Conservation (phyloP, 257 asterid species). For the Coffea eugenioides region DNA sequence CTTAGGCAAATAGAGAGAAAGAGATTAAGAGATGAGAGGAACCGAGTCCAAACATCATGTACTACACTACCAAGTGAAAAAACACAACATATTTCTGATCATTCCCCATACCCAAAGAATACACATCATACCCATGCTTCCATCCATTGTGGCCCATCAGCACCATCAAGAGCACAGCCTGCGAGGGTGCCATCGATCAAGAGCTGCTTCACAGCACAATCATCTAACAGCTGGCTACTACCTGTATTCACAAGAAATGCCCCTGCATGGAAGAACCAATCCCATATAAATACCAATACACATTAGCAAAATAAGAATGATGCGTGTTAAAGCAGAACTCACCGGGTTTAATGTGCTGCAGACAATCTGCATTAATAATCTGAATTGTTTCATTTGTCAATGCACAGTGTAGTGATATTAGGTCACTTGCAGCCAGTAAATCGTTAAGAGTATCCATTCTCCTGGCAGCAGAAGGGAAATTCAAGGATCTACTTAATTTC, state of each 20-base stretch:
- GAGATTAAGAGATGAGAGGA: background rate
- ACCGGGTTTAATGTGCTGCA: slow-evolving; percentile 97
- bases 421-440: slow-evolving; percentile 97
- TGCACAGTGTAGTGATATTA: slow-evolving; percentile 89
- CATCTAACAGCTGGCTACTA: slow-evolving; percentile 96
- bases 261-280: slow-evolving; percentile 52
- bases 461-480: slow-evolving; percentile 93
- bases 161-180: slow-evolving; percentile 99
- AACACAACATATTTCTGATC: slow-evolving; percentile 19
- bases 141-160: slow-evolving; percentile 99
- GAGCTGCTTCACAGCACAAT: slow-evolving; percentile 98
- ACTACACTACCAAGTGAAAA: slow-evolving; percentile 8
- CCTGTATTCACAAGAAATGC: slow-evolving; percentile 99
- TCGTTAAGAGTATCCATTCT: slow-evolving; percentile 98
- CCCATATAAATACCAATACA: slow-evolving; percentile 18
- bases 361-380: slow-evolving; percentile 81
- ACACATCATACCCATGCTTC: slow-evolving; percentile 99
- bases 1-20: background rate
- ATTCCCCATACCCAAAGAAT: slow-evolving; percentile 65
- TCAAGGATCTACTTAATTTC: slow-evolving; percentile 51
- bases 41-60: slow-evolving; percentile 1
- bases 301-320: background rate
- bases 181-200: slow-evolving; percentile 94
- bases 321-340: slow-evolving; percentile 3
- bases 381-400: slow-evolving; percentile 84